Percentiles rank a stretch among this genome's conserved stretches.
Evolutionary conservation across 1,139 yeast genomes (phyloP).

Genomic region (Citeromyces siamensis): DNA sequence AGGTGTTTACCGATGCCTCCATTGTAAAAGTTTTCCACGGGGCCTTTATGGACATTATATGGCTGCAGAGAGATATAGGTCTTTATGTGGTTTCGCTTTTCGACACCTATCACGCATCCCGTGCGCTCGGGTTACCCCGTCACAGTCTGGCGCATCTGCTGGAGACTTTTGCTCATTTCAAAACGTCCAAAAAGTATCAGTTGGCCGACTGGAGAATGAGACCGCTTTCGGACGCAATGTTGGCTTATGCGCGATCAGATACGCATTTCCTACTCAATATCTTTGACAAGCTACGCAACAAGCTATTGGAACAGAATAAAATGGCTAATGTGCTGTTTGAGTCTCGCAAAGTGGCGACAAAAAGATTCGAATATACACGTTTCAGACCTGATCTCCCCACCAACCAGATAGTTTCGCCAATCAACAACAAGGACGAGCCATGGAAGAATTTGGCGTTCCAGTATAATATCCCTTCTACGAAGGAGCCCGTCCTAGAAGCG

Average conservation of each 20-base stretch:
- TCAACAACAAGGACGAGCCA: conserved; percentile 28
- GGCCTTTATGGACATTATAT: conserved; percentile 91
- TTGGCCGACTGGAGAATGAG: conserved; percentile 95
- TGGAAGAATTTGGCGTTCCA: conserved; percentile 49
- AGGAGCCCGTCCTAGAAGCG: conserved; percentile 42
- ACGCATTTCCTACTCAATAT: conserved; percentile 83
- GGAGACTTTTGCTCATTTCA: conserved; percentile 71
- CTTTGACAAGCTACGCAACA: conserved; percentile 62
- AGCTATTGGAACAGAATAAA: conserved; percentile 37
- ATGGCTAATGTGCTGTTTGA: conserved; percentile 56
- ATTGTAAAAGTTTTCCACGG: conserved; percentile 91
- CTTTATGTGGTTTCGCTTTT: conserved; percentile 80
- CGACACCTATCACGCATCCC: conserved; percentile 89
- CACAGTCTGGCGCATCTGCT: conserved; percentile 77
- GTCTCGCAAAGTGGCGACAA: conserved; percentile 70
- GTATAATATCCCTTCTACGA: conserved; percentile 49
- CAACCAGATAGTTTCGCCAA: conserved; percentile 8
- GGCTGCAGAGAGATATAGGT: conserved; percentile 96
- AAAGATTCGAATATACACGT: conserved; percentile 68
- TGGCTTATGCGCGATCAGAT: conserved; percentile 86
- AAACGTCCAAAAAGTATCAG: conserved; percentile 90
- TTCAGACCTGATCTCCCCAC: conserved; percentile 36
- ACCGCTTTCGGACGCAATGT: conserved; percentile 70
- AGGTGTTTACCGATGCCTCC: conserved; percentile 66
- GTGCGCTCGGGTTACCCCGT: conserved; percentile 63